phyloP scores from a whole-genome alignment of 208 protist genomes.

The Acanthamoeba culbertsoni region DNA sequence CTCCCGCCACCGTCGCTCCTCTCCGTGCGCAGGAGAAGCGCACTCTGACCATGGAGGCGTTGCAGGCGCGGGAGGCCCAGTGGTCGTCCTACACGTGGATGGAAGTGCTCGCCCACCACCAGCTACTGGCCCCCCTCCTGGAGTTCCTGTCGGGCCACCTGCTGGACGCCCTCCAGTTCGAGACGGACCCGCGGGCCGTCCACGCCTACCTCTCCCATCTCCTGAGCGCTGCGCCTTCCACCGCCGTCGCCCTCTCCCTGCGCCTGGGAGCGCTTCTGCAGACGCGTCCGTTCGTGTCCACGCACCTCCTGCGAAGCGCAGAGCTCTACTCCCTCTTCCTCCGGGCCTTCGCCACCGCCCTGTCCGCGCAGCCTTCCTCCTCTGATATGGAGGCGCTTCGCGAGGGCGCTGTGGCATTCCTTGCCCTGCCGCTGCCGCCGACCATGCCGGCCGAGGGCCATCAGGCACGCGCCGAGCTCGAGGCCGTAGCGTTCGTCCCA shows the following conservation, averaged over 20 bases:
- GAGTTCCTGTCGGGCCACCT: background rate
- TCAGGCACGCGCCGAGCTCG: background rate
- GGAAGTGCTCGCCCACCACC: background rate
- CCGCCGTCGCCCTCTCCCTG: background rate
- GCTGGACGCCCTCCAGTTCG: background rate
- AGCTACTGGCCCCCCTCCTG: background rate
- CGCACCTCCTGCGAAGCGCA: background rate
- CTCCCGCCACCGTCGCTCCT: no score
- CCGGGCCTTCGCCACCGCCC: background rate
- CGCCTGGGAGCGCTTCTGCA: background rate
- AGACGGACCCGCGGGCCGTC: background rate
- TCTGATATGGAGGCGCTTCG: background rate
- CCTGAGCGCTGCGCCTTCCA: background rate
- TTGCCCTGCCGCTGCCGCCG: background rate
- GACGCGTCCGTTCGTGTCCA: background rate
- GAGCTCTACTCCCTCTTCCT: constrained; percentile 13
- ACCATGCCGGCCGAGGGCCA: background rate
- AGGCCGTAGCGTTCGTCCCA: background rate
- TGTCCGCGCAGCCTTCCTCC: background rate
- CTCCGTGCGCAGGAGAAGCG: background rate
- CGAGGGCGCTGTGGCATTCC: background rate
- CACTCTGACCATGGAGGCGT: background rate
- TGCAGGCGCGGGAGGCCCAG: background rate
- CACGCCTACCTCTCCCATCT: constrained; percentile 37
- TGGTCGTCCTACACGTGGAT: constrained; percentile 4